Evolutionary conservation across 2,329 filamentous ascomycete species (phyloP).

Genomic region (Aspergillus clavatus): DNA sequence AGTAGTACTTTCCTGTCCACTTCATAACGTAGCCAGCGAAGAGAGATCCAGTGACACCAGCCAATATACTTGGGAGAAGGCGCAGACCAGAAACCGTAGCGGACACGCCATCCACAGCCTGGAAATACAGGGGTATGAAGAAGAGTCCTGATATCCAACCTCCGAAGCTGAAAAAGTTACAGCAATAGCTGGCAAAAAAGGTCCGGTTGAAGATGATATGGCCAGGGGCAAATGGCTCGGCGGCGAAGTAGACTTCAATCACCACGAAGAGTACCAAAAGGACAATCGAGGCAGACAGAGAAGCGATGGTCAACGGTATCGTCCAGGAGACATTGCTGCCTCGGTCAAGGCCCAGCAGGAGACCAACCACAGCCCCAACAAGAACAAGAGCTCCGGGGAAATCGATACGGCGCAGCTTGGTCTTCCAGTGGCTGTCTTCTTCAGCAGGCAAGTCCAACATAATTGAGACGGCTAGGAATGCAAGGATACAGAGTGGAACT

Average conservation of each 20-base stretch:
- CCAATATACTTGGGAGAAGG: conserved; percentile 62
- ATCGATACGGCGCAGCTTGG: conserved; percentile 65
- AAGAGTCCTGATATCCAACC: conserved; percentile 60
- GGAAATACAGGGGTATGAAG: conserved; percentile 74
- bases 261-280: conserved; percentile 64
- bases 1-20: conserved; percentile 66
- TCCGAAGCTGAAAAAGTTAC: conserved; percentile 67
- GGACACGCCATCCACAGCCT: conserved; percentile 61
- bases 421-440: conserved; percentile 58
- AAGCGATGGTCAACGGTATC: conserved; percentile 53
- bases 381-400: conserved; percentile 67
- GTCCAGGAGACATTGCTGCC: conserved; percentile 69
- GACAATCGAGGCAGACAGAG: conserved; percentile 52
- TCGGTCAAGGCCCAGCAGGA: conserved; percentile 66
- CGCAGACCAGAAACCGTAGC: conserved; percentile 61
- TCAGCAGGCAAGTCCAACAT: conserved; percentile 57
- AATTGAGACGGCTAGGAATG: conserved; percentile 60
- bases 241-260: conserved; percentile 63
- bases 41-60: conserved; percentile 60
- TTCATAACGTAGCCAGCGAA: conserved; percentile 63
- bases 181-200: conserved; percentile 63
- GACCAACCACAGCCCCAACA: conserved; percentile 58
- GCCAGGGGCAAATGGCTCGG: conserved; percentile 69
- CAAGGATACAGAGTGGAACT: conserved; percentile 62
- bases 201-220: conserved; percentile 65